These are phyloP conservation scores for Annulohypoxylon nitens DNA, from an alignment of 495 filamentous ascomycete genomes.

Conservation along the genomic window DNA sequence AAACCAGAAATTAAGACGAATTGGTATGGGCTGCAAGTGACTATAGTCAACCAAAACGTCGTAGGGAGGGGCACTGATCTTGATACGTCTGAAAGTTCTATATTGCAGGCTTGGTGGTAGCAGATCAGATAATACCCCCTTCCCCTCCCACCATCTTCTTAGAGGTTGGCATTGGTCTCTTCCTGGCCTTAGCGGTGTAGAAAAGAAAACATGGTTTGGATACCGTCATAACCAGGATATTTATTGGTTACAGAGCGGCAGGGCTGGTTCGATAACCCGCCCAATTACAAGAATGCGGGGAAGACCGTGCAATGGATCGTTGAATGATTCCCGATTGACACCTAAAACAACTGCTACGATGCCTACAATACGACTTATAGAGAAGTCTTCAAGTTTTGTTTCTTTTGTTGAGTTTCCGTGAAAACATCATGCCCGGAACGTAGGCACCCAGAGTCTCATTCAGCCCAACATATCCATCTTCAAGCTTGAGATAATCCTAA, in stretches of 20 bases:
- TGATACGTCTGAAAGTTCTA: slow-evolving; percentile 27
- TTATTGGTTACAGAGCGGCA: slow-evolving; percentile 24
- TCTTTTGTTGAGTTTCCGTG: neutral
- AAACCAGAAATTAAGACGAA: slow-evolving; percentile 16
- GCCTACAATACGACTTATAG: neutral
- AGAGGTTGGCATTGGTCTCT: slow-evolving; percentile 29
- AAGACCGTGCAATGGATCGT: slow-evolving; percentile 3
- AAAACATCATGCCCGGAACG: neutral
- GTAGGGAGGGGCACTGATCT: slow-evolving; percentile 20
- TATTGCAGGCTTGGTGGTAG: neutral
- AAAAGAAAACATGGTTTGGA: slow-evolving; percentile 13
- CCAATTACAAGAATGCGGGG: slow-evolving; percentile 15
- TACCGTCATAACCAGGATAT: slow-evolving; percentile 18
- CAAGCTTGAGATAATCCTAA: neutral
- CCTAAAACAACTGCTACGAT: slow-evolving; percentile 7
- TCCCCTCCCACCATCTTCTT: neutral
- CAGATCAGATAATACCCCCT: slow-evolving; percentile 26
- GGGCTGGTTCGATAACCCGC: neutral
- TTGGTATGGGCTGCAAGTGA: slow-evolving; percentile 42
- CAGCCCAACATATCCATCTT: neutral
- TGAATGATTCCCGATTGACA: slow-evolving; percentile 4
- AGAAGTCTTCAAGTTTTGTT: neutral
- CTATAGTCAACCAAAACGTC: slow-evolving; percentile 31
- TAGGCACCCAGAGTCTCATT: neutral
- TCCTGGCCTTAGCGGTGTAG: slow-evolving; percentile 35